Conservation (phyloP, 164 flowering plant genomes). For the Magnolia officinalis region DNA sequence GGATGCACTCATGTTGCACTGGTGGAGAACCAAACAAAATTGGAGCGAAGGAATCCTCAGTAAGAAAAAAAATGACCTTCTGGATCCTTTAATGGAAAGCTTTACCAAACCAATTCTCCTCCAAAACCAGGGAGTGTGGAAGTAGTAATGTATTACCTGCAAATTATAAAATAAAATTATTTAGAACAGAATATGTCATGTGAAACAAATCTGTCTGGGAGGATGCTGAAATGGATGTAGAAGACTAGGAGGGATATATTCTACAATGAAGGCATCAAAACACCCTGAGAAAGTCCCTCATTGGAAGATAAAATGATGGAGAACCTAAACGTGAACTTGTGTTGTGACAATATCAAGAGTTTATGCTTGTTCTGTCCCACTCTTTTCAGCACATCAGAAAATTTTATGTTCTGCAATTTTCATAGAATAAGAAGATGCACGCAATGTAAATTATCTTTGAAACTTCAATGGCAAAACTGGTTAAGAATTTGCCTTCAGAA, state of each 20-base stretch:
- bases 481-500: slow-evolving; percentile 72
- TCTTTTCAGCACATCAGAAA: no score
- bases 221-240: no score
- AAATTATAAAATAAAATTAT: neutral
- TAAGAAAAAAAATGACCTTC: slow-evolving; percentile 57
- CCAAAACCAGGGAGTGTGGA: slow-evolving; percentile 35
- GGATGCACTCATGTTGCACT: slow-evolving; percentile 99
- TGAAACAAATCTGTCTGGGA: neutral
- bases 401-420: no score
- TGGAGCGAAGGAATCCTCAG: slow-evolving; percentile 45
- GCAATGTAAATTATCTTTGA: no score
- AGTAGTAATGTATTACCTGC: slow-evolving; percentile 59
- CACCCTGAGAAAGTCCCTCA: no score
- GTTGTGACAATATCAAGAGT: no score
- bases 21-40: slow-evolving; percentile 71
- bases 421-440: no score
- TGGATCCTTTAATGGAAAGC: slow-evolving; percentile 49
- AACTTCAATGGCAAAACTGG: neutral
- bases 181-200: neutral
- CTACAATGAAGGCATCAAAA: no score
- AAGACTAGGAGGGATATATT: no score
- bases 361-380: no score
- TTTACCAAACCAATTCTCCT: slow-evolving; percentile 51
- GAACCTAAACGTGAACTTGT: no score
- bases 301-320: no score